phyloP scores from a whole-genome alignment of 306 rosid genomes.

The Malus sylvestris region DNA sequence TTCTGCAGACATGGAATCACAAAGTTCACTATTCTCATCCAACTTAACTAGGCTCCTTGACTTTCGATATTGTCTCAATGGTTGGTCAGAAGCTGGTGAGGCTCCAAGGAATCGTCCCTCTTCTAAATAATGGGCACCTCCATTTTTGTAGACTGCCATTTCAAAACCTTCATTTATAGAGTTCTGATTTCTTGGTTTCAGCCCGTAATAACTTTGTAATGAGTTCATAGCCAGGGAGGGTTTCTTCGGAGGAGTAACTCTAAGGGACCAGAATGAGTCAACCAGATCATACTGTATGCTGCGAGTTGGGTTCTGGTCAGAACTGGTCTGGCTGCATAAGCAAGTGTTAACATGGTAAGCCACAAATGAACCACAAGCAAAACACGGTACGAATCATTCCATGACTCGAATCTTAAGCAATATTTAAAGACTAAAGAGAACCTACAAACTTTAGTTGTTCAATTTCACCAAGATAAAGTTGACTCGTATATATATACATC shows the following conservation, averaged over 20 bases:
- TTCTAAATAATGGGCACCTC: conserved; percentile 31
- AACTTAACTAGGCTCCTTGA: conserved; percentile 54
- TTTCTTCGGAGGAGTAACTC: conserved; percentile 34
- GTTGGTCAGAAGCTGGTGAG: conserved; percentile 11
- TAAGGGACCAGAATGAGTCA: conserved; percentile 54
- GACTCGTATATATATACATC: not conserved
- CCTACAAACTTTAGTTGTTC: not conserved
- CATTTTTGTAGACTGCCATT: conserved; percentile 28
- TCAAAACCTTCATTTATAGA: conserved; percentile 27
- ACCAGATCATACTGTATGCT: conserved; percentile 33
- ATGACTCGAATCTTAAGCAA: not conserved
- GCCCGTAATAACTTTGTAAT: conserved; percentile 75
- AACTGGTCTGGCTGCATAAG: conserved; percentile 34
- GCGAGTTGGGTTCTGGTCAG: conserved; percentile 26
- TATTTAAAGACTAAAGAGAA: not conserved
- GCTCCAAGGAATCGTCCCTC: conserved; percentile 18
- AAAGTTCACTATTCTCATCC: conserved; percentile 45
- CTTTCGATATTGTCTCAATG: conserved; percentile 39
- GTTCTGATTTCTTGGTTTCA: conserved; percentile 33
- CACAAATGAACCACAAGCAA: conserved; percentile 1
- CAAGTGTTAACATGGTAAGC: conserved; percentile 12
- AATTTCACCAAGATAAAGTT: not conserved
- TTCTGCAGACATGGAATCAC: conserved; percentile 21
- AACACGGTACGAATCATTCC: not conserved
- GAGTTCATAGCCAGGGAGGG: conserved; percentile 69